Conservation (phyloP, 1,284 basidiomycete genomes). For the Coniophora puteana region DNA sequence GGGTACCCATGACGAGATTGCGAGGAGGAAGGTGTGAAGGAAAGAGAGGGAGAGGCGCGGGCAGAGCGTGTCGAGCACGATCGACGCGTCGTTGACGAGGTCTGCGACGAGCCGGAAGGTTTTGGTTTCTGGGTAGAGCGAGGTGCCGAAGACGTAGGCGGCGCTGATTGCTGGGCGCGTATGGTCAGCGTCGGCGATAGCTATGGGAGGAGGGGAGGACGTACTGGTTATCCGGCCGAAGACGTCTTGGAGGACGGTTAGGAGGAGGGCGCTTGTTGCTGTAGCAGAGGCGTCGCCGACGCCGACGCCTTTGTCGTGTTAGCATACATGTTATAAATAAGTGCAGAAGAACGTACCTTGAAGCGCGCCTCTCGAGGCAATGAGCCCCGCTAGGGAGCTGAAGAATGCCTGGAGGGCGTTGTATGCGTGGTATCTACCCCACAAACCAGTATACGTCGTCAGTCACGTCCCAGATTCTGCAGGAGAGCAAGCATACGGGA, state of each 20-base stretch:
- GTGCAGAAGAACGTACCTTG: constrained; percentile 42
- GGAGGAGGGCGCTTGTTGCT: constrained; percentile 58
- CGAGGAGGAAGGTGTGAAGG: not conserved
- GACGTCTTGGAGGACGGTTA: constrained; percentile 61
- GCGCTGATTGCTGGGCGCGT: constrained; percentile 49
- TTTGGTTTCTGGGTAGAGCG: constrained; percentile 65
- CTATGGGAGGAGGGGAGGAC: constrained; percentile 16
- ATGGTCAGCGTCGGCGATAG: constrained; percentile 2
- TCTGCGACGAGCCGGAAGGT: constrained; percentile 70
- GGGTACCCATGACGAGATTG: not conserved
- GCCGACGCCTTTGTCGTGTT: constrained; percentile 46
- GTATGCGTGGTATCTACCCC: constrained; percentile 52
- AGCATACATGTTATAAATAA: not conserved
- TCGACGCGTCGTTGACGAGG: constrained; percentile 56
- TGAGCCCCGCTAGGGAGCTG: constrained; percentile 56
- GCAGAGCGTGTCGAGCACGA: constrained; percentile 56
- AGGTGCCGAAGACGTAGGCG: constrained; percentile 59
- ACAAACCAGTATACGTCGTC: not conserved
- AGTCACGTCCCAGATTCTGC: not conserved
- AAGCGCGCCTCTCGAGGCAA: constrained; percentile 64
- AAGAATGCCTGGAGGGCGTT: constrained; percentile 69
- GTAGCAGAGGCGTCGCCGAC: constrained; percentile 64
- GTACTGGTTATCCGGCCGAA: constrained; percentile 61
- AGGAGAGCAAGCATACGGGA: constrained; percentile 18
- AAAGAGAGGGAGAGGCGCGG: constrained; percentile 31